A percentile compares a stretch with the other conserved stretches of the same genome.
These are phyloP conservation scores for Colletotrichum kahawae DNA, from an alignment of 2,329 filamentous ascomycete genomes.

Conservation along the genomic window DNA sequence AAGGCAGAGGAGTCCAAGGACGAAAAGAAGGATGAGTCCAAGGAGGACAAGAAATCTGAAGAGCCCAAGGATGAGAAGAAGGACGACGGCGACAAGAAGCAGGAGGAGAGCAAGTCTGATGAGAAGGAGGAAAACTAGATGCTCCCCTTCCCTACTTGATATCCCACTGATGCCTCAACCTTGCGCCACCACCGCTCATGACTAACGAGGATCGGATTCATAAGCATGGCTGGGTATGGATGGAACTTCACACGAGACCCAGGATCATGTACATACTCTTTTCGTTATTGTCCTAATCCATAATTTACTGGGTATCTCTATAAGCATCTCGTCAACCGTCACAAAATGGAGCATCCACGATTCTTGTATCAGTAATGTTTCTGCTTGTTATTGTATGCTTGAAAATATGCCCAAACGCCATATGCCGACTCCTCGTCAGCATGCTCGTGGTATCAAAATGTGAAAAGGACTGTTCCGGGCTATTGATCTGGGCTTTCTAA, in stretches of 20 bases:
- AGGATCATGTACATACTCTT: neutral
- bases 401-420: neutral
- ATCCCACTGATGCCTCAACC: neutral
- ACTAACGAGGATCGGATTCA: neutral
- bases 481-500: neutral
- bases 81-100: slow-evolving; percentile 30
- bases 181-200: neutral
- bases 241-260: neutral
- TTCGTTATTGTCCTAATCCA: neutral
- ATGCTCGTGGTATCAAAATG: neutral
- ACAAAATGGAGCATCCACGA: neutral
- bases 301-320: neutral
- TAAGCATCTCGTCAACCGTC: neutral
- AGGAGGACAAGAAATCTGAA: slow-evolving; percentile 25
- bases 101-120: slow-evolving; percentile 8
- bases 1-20: slow-evolving; percentile 19
- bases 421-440: neutral
- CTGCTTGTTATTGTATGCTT: neutral
- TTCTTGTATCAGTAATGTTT: neutral
- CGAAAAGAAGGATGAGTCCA: neutral
- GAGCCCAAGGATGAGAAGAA: slow-evolving; percentile 29
- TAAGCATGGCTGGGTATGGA: neutral
- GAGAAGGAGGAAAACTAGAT: neutral
- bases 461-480: neutral
- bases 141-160: neutral